phyloP scores from a whole-genome alignment of 2,329 filamentous ascomycete genomes.

The Colletotrichum paranaense region DNA sequence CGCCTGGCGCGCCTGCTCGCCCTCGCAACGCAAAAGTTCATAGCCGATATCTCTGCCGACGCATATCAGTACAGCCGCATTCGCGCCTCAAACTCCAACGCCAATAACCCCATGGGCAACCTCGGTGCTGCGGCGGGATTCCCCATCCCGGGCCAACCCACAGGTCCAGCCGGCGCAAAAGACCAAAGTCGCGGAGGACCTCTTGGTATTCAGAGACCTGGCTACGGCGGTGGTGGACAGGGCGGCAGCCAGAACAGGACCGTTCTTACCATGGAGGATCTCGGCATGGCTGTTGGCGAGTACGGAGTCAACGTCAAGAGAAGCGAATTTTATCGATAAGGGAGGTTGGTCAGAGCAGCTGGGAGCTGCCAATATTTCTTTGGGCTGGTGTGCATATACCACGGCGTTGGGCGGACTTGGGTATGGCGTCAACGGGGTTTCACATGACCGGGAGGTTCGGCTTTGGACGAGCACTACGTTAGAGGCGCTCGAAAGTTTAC shows the following conservation, averaged over 20 bases:
- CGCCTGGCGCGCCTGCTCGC: slow-evolving; percentile 93
- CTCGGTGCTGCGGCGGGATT: slow-evolving; percentile 81
- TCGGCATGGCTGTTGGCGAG: slow-evolving; percentile 97
- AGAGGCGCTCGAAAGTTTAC: background rate
- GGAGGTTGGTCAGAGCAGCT: background rate
- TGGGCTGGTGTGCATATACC: slow-evolving; percentile 22
- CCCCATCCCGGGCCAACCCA: slow-evolving; percentile 69
- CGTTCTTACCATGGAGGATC: slow-evolving; percentile 97
- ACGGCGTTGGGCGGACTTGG: slow-evolving; percentile 27
- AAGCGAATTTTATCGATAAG: slow-evolving; percentile 91
- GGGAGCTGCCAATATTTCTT: background rate
- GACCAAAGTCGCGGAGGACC: slow-evolving; percentile 69
- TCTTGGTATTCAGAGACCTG: slow-evolving; percentile 80
- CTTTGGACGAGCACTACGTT: background rate
- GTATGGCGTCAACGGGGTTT: slow-evolving; percentile 29
- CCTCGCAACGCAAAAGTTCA: slow-evolving; percentile 98
- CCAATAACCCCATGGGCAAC: slow-evolving; percentile 91
- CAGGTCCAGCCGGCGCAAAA: slow-evolving; percentile 67
- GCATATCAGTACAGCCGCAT: slow-evolving; percentile 98
- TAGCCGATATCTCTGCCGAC: slow-evolving; percentile 96
- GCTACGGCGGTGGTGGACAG: slow-evolving; percentile 88
- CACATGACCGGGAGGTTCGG: background rate
- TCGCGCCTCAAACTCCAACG: slow-evolving; percentile 86
- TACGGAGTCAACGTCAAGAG: slow-evolving; percentile 98
- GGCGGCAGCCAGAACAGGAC: slow-evolving; percentile 91